Conservation (phyloP, 2,329 filamentous ascomycete species). For the Phialocephala subalpina region DNA sequence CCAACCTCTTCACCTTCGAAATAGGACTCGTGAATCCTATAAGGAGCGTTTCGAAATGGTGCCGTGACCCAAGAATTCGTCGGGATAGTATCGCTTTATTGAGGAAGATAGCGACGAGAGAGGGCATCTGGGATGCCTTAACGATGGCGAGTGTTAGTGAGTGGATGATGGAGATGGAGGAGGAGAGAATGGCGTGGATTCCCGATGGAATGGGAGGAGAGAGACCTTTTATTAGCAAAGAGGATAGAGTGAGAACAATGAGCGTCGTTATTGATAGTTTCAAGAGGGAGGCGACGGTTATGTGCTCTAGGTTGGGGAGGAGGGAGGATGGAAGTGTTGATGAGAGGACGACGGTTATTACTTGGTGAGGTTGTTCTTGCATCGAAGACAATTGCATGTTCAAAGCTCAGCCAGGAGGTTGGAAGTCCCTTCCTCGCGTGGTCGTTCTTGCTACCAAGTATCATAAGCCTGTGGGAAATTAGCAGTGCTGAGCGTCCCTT, state of each 20-base stretch:
- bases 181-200: background rate
- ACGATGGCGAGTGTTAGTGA: slow-evolving; percentile 21
- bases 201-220: background rate
- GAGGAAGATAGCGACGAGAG: slow-evolving; percentile 16
- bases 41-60: slow-evolving; percentile 20
- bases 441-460: too few relatives aligned
- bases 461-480: too few relatives aligned
- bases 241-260: background rate
- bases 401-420: too few relatives aligned
- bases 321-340: background rate
- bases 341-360: background rate
- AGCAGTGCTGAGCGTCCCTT: too few relatives aligned
- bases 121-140: slow-evolving; percentile 21
- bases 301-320: background rate
- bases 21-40: slow-evolving; percentile 17
- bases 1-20: slow-evolving; percentile 20
- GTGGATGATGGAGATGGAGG: slow-evolving; percentile 11
- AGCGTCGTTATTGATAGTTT: slow-evolving; percentile 6
- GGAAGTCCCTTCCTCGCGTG: too few relatives aligned
- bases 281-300: background rate
- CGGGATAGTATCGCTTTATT: slow-evolving; percentile 17
- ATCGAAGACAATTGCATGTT: too few relatives aligned
- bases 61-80: slow-evolving; percentile 22
- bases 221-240: background rate
- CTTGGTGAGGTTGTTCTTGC: background rate